phyloP scores from a whole-genome alignment of 164 flowering plant species.

The Cinnamomum chago region DNA sequence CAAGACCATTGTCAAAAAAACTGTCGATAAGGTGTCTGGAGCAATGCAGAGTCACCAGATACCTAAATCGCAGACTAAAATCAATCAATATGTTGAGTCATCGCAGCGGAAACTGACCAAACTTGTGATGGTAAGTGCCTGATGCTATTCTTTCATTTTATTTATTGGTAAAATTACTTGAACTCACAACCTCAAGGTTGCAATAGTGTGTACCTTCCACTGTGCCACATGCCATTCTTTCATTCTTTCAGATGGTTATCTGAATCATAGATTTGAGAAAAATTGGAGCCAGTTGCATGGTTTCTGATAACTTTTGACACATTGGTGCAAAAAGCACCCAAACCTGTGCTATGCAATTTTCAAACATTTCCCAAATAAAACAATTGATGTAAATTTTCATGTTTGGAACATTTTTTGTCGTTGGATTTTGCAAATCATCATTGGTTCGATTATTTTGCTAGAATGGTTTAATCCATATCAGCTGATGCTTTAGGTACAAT shows the following conservation, averaged over 20 bases:
- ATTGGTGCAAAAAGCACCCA: not conserved
- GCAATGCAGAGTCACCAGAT: conserved; percentile 77
- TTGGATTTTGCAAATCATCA: not conserved
- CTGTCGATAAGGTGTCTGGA: conserved; percentile 93
- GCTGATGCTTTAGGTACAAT: not conserved
- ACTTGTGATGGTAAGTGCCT: conserved; percentile 76
- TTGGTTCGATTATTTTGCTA: not conserved
- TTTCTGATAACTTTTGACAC: too few species aligned
- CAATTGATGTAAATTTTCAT: too few species aligned
- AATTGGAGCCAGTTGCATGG: too few species aligned
- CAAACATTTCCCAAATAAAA: not conserved
- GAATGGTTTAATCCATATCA: not conserved
- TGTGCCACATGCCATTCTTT: too few species aligned
- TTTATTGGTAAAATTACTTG: too few species aligned
- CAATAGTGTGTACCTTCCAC: too few species aligned
- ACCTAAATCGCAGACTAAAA: conserved; percentile 83
- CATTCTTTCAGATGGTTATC: too few species aligned
- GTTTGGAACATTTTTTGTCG: too few species aligned
- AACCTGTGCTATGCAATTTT: not conserved
- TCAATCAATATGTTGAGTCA: conserved; percentile 79
- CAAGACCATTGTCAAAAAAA: conserved; percentile 95
- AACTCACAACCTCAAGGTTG: too few species aligned
- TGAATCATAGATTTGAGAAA: too few species aligned
- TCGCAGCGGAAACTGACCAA: conserved; percentile 81
- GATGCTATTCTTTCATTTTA: too few species aligned